phyloP scores from a whole-genome alignment of 2,329 filamentous ascomycete species.

The Plectosphaerella plurivora region DNA sequence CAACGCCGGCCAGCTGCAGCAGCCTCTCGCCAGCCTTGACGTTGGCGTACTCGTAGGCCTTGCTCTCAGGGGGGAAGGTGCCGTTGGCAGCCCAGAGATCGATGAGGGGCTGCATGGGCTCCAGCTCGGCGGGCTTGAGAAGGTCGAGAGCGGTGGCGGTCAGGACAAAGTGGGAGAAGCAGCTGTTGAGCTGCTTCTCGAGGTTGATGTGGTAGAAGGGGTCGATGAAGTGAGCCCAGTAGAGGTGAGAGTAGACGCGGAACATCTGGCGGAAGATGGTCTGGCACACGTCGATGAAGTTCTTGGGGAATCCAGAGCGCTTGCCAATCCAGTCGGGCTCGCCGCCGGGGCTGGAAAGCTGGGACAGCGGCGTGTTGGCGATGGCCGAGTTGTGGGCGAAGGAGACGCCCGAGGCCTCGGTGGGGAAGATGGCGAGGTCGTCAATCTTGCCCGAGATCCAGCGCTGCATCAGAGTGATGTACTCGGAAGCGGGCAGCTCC shows the following conservation, averaged over 20 bases:
- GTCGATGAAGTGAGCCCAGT: slow-evolving; percentile 90
- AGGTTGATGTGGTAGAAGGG: slow-evolving; percentile 80
- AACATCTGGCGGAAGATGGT: slow-evolving; percentile 98
- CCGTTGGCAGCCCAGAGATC: slow-evolving; percentile 89
- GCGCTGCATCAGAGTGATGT: slow-evolving; percentile 92
- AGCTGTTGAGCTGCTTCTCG: slow-evolving; percentile 79
- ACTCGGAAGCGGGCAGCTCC: slow-evolving; percentile 87
- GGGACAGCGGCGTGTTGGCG: slow-evolving; percentile 54
- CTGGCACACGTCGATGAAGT: slow-evolving; percentile 87
- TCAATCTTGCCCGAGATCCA: slow-evolving; percentile 97
- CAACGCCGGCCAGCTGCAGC: slow-evolving; percentile 40
- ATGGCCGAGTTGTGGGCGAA: slow-evolving; percentile 59
- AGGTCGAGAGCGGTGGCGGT: slow-evolving; percentile 78
- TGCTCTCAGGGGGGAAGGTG: slow-evolving; percentile 73
- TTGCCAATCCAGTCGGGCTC: slow-evolving; percentile 82
- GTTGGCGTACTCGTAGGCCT: slow-evolving; percentile 63
- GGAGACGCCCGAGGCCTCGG: slow-evolving; percentile 68
- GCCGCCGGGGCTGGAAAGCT: slow-evolving; percentile 55
- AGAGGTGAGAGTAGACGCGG: slow-evolving; percentile 94
- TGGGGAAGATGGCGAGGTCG: slow-evolving; percentile 85
- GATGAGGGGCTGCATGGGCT: slow-evolving; percentile 93
- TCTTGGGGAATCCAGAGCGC: slow-evolving; percentile 84
- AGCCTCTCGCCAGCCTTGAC: slow-evolving; percentile 55
- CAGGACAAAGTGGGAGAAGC: slow-evolving; percentile 80
- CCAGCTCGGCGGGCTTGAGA: slow-evolving; percentile 82